Conservation (phyloP, 106 monocot genomes). For the Gastrodia elata region DNA sequence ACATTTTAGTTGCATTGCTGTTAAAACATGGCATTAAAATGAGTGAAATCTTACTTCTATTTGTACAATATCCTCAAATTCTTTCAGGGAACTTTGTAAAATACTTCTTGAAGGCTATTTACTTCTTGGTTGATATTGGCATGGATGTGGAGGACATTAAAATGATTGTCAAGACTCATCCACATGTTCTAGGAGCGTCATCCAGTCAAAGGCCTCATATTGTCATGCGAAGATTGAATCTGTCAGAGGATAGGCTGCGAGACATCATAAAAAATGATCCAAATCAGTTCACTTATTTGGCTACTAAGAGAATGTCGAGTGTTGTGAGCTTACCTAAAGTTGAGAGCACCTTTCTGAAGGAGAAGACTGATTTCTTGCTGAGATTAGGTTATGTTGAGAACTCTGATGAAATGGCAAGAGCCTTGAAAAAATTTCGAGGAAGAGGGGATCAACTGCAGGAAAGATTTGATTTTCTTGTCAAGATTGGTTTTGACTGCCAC, state of each 20-base stretch:
- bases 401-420: slow-evolving; percentile 60
- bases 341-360: slow-evolving; percentile 37
- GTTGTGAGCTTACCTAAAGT: slow-evolving; percentile 16
- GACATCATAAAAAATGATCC: slow-evolving; percentile 53
- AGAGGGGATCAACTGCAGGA: slow-evolving; percentile 67
- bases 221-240: slow-evolving; percentile 32
- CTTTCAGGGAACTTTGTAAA: slow-evolving; percentile 48
- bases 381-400: slow-evolving; percentile 63
- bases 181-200: slow-evolving; percentile 43
- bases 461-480: slow-evolving; percentile 51
- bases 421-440: slow-evolving; percentile 51
- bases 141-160: slow-evolving; percentile 39
- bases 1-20: slow-evolving; percentile 54
- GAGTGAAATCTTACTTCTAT: slow-evolving; percentile 34
- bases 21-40: slow-evolving; percentile 59
- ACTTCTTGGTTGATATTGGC: slow-evolving; percentile 54
- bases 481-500: slow-evolving; percentile 47
- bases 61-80: slow-evolving; percentile 55
- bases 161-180: slow-evolving; percentile 36
- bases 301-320: slow-evolving; percentile 20
- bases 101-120: slow-evolving; percentile 41
- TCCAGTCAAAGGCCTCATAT: slow-evolving; percentile 22
- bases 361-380: slow-evolving; percentile 63
- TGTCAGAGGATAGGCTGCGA: slow-evolving; percentile 28
- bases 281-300: slow-evolving; percentile 30